phyloP scores from a whole-genome alignment of 257 asterid species.

The Solanum rostratum region DNA sequence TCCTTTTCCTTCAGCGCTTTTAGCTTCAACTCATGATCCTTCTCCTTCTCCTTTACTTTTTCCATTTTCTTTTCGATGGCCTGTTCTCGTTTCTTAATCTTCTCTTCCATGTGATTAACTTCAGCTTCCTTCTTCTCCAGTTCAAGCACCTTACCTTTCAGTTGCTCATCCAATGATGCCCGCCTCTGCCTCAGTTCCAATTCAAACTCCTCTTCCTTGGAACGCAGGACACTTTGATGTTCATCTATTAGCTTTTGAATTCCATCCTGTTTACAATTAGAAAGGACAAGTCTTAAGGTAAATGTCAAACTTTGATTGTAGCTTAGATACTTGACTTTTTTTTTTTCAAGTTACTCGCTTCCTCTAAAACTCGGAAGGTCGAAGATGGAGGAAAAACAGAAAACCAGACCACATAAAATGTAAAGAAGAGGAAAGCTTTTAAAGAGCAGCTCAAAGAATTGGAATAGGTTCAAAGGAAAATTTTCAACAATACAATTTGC shows the following conservation, averaged over 20 bases:
- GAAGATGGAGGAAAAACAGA: background rate
- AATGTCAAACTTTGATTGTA: background rate
- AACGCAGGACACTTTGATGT: slow-evolving; percentile 48
- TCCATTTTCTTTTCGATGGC: slow-evolving; percentile 68
- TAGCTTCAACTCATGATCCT: slow-evolving; percentile 46
- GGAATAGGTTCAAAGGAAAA: background rate
- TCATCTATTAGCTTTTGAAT: slow-evolving; percentile 84
- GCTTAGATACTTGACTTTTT: background rate
- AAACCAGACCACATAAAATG: background rate
- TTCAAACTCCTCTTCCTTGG: slow-evolving; percentile 65
- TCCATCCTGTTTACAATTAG: slow-evolving; percentile 46
- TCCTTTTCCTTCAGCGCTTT: slow-evolving; percentile 73
- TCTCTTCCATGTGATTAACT: slow-evolving; percentile 79
- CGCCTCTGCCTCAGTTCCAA: slow-evolving; percentile 69
- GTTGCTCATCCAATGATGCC: slow-evolving; percentile 48
- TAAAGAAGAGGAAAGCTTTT: background rate
- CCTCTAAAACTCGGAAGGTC: background rate
- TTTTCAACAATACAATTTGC: background rate
- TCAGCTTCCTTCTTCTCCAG: slow-evolving; percentile 76
- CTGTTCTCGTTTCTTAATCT: slow-evolving; percentile 69
- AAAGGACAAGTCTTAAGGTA: background rate
- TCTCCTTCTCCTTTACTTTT: slow-evolving; percentile 67
- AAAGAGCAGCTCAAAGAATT: background rate
- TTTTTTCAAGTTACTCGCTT: background rate
- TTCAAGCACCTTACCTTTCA: slow-evolving; percentile 60